phyloP scores from a whole-genome alignment of 202 grass and related monocot genomes.

The Carex arenaria region DNA sequence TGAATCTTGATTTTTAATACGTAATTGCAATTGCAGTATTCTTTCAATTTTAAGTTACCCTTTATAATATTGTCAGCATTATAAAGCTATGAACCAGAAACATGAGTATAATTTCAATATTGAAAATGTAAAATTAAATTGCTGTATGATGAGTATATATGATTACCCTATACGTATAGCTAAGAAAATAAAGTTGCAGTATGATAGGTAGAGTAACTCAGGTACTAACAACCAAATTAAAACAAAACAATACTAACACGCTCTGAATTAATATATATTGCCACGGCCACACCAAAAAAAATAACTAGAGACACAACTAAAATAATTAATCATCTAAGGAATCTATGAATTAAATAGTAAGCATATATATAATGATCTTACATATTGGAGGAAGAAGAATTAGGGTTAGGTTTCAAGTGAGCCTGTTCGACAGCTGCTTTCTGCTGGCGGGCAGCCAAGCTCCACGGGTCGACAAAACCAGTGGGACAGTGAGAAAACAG shows the following conservation, averaged over 20 bases:
- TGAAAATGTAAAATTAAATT: not conserved
- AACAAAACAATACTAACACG: not conserved
- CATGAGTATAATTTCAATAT: not conserved
- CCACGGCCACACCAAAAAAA: not conserved
- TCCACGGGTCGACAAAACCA: conserved; percentile 83
- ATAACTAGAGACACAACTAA: not conserved
- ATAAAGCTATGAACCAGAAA: not conserved
- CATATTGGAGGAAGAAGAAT: not conserved
- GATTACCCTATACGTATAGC: no score
- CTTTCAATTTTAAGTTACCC: not conserved
- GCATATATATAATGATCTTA: not conserved
- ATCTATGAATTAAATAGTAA: not conserved
- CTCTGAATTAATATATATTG: not conserved
- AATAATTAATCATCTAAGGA: not conserved
- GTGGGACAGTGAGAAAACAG: conserved; percentile 49
- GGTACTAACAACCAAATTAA: not conserved
- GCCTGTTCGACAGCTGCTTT: conserved; percentile 78
- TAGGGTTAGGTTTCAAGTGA: conserved; percentile 16
- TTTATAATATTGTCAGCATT: not conserved
- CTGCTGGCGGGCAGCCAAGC: conserved; percentile 86
- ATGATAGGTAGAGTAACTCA: not conserved
- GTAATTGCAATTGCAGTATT: not conserved
- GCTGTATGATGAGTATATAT: not conserved
- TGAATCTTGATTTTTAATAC: not conserved
- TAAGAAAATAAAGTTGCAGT: not conserved